phyloP scores from a whole-genome alignment of 305 asterid genomes.

The Fraxinus sp. region DNA sequence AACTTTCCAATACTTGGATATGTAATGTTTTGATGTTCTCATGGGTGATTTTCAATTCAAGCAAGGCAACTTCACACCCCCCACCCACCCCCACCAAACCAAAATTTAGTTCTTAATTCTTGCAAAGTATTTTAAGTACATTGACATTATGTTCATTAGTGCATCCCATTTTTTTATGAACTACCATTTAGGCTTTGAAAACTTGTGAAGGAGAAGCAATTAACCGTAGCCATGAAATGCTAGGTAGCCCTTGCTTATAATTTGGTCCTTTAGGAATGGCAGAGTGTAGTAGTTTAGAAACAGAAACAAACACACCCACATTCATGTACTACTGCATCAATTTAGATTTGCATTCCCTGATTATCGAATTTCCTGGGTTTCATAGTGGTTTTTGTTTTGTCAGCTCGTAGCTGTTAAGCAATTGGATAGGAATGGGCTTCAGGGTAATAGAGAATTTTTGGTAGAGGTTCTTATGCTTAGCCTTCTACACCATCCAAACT shows the following conservation, averaged over 20 bases:
- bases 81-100: not conserved
- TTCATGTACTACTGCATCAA: not conserved
- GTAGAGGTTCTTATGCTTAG: conserved; percentile 65
- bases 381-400: not conserved
- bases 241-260: not conserved
- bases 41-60: not conserved
- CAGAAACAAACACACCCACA: not conserved
- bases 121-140: not conserved
- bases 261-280: not conserved
- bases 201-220: not conserved
- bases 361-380: not conserved
- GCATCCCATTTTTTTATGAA: not conserved
- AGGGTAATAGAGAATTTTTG: conserved; percentile 59
- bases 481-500: conserved; percentile 55
- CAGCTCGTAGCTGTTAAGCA: conserved; percentile 63
- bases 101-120: not conserved
- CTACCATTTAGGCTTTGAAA: not conserved
- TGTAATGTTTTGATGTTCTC: not conserved
- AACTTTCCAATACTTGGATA: not conserved
- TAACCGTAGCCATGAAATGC: not conserved
- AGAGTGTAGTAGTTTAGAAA: not conserved
- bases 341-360: not conserved
- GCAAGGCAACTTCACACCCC: not conserved
- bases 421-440: conserved; percentile 60
- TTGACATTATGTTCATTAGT: not conserved